Conservation (phyloP, 1,284 basidiomycete species). For the Calocybe gambosa region DNA sequence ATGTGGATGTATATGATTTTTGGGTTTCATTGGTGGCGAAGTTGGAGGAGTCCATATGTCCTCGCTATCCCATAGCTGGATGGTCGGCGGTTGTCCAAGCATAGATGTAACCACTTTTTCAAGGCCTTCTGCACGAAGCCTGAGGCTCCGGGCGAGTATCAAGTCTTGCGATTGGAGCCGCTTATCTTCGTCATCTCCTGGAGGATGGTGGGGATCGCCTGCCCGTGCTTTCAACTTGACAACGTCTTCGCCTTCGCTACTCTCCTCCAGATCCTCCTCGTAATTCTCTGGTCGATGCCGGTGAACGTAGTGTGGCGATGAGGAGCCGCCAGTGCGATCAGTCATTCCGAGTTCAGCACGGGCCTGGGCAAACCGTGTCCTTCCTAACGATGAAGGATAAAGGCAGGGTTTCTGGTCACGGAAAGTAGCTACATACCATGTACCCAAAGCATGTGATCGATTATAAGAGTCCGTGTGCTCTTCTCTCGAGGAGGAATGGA, state of each 20-base stretch:
- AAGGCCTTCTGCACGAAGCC: slow-evolving; percentile 67
- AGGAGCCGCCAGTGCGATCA: slow-evolving; percentile 63
- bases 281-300: slow-evolving; percentile 66
- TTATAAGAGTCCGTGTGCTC: slow-evolving; percentile 72
- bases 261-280: slow-evolving; percentile 61
- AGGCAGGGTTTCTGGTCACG: neutral
- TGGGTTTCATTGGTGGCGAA: slow-evolving; percentile 35
- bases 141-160: slow-evolving; percentile 50
- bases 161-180: slow-evolving; percentile 53
- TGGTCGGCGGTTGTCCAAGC: slow-evolving; percentile 66
- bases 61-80: slow-evolving; percentile 46
- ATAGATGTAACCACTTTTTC: slow-evolving; percentile 76
- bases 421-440: slow-evolving; percentile 39
- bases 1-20: slow-evolving; percentile 39
- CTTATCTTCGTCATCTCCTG: slow-evolving; percentile 55
- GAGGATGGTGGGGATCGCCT: slow-evolving; percentile 43
- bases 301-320: slow-evolving; percentile 48
- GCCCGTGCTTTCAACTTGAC: slow-evolving; percentile 45
- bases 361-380: slow-evolving; percentile 75
- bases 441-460: slow-evolving; percentile 79
- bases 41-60: slow-evolving; percentile 44
- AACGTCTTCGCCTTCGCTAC: slow-evolving; percentile 60
- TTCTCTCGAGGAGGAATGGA: slow-evolving; percentile 75
- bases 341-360: slow-evolving; percentile 77
- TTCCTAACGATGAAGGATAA: slow-evolving; percentile 27